Conservation (phyloP, 116 monocot genomes). For the Thalassia testudinum region DNA sequence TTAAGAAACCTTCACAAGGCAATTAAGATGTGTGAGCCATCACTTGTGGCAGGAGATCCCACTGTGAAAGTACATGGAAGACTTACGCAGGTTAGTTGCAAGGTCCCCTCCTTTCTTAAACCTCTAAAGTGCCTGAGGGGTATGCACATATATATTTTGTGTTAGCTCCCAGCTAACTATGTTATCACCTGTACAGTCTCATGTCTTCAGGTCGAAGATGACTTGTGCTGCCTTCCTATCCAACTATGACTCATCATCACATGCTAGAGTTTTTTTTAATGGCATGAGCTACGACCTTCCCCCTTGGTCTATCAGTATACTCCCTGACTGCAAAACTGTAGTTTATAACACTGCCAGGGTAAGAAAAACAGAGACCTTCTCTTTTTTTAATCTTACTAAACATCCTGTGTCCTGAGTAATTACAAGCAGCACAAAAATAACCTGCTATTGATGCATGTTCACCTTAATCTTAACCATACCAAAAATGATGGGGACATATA, state of each 20-base stretch:
- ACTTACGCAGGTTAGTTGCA: slow-evolving; percentile 39
- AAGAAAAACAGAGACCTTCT: neutral
- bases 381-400: neutral
- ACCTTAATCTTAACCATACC: no score
- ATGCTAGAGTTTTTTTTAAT: slow-evolving; percentile 38
- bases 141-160: no score
- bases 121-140: no score
- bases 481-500: no score
- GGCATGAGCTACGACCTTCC: slow-evolving; percentile 48
- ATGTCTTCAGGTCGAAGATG: slow-evolving; percentile 55
- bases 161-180: no score
- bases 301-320: slow-evolving; percentile 88
- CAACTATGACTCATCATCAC: slow-evolving; percentile 35
- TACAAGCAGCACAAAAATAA: no score
- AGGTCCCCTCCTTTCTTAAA: no score
- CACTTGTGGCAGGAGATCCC: slow-evolving; percentile 58
- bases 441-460: no score
- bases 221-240: slow-evolving; percentile 76
- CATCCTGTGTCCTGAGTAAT: no score
- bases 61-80: slow-evolving; percentile 33
- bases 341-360: slow-evolving; percentile 83
- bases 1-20: slow-evolving; percentile 77
- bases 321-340: slow-evolving; percentile 67
- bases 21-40: slow-evolving; percentile 68
- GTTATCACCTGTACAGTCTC: slow-evolving; percentile 26